These are phyloP conservation scores for Citrus hindsii DNA, from an alignment of 345 rosid species.

Conservation along the genomic window DNA sequence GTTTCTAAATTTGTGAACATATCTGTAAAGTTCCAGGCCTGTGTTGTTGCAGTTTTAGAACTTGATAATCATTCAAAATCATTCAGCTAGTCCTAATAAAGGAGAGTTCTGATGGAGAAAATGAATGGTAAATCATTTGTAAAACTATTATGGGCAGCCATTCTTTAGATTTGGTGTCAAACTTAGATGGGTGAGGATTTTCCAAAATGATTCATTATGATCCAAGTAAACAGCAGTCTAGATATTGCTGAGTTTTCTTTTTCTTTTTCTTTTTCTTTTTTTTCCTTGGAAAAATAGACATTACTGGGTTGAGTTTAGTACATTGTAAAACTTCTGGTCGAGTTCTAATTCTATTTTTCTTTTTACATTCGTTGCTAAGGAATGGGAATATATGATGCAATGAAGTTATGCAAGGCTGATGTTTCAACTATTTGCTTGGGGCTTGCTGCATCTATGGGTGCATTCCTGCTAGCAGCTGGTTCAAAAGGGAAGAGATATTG, in stretches of 20 bases:
- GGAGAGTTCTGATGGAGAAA: neutral
- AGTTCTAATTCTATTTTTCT: constrained; percentile 11
- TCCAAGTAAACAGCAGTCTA: neutral
- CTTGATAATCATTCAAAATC: neutral
- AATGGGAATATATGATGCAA: constrained; percentile 94
- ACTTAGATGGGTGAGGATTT: neutral
- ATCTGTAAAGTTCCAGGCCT: neutral
- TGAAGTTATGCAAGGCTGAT: constrained; percentile 94
- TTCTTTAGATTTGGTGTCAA: neutral
- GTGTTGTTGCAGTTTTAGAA: neutral
- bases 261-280: no score
- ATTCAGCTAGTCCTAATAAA: neutral
- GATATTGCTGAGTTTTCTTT: neutral
- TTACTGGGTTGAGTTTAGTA: neutral
- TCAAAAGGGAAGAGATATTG: constrained; percentile 89
- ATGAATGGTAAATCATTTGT: neutral
- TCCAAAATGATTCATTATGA: neutral
- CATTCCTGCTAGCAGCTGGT: constrained; percentile 86
- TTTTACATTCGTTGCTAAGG: constrained; percentile 35
- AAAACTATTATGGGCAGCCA: neutral
- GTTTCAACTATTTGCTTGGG: constrained; percentile 94
- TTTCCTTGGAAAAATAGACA: neutral
- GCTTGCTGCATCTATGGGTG: constrained; percentile 92
- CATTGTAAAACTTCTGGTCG: neutral
- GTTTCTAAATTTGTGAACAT: neutral